Percentiles rank a stretch among this genome's conserved stretches.
Conservation (phyloP, 1,284 basidiomycete species). For the Sporisorium iseilematis-ciliati region DNA sequence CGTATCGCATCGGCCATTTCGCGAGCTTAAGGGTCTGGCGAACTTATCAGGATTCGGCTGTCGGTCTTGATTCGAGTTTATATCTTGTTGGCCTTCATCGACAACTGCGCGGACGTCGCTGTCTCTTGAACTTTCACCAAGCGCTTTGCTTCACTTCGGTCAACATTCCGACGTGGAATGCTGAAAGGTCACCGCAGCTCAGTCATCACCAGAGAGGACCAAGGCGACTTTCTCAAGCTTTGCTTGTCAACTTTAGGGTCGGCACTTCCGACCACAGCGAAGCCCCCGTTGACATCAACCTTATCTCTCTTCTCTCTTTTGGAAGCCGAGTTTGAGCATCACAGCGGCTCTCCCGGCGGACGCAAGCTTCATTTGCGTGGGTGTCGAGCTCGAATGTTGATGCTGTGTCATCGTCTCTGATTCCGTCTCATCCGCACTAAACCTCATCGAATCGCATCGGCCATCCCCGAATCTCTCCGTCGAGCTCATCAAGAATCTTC, state of each 20-base stretch:
- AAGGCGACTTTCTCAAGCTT: background rate
- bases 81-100: constrained; percentile 10
- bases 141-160: background rate
- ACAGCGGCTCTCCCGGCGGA: constrained; percentile 1
- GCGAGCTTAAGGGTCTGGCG: background rate
- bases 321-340: background rate
- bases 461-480: constrained; percentile 14
- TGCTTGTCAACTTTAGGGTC: background rate
- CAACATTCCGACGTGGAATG: background rate
- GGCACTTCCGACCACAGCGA: background rate
- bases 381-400: constrained; percentile 1
- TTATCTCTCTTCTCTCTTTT: background rate
- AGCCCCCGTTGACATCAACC: constrained; percentile 2
- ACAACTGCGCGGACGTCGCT: constrained; percentile 2
- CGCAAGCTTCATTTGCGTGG: constrained; percentile 1
- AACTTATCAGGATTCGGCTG: constrained; percentile 9
- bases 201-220: background rate
- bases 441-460: background rate
- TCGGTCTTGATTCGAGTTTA: constrained; percentile 5
- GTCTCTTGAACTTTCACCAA: background rate
- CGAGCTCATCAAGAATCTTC: background rate
- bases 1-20: background rate
- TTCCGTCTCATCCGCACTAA: constrained; percentile 20
- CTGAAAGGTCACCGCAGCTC: background rate
- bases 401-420: constrained; percentile 5